phyloP scores from a whole-genome alignment of 2,329 filamentous ascomycete genomes.

The Aspergillus fructus region DNA sequence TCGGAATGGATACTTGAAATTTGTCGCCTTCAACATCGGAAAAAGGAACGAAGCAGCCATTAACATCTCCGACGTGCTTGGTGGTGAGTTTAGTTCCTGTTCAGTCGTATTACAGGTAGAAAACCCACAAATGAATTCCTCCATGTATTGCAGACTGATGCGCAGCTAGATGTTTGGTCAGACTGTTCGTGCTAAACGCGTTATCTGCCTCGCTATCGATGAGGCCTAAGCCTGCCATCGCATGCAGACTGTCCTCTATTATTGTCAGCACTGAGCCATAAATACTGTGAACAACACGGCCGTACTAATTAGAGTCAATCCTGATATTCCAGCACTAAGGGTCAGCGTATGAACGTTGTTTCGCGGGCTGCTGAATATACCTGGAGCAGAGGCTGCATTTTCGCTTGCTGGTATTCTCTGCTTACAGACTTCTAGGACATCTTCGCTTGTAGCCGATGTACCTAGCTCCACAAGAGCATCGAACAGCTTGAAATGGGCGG shows the following conservation, averaged over 20 bases:
- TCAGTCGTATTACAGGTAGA: too few species aligned
- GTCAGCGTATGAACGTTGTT: neutral
- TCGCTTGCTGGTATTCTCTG: neutral
- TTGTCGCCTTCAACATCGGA: constrained; percentile 33
- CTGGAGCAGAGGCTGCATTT: neutral
- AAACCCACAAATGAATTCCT: constrained; percentile 36
- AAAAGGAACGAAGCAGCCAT: constrained; percentile 36
- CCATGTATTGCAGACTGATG: constrained; percentile 37
- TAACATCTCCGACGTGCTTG: constrained; percentile 34
- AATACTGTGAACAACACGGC: too few species aligned
- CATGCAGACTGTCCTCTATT: constrained; percentile 36
- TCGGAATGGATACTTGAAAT: constrained; percentile 38
- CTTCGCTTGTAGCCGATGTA: constrained; percentile 24
- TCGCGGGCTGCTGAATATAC: neutral
- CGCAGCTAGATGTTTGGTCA: constrained; percentile 34
- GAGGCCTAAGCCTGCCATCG: constrained; percentile 37
- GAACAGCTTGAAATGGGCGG: constrained; percentile 37
- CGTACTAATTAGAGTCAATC: neutral
- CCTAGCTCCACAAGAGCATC: constrained; percentile 25
- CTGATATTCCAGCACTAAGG: neutral
- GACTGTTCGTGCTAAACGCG: constrained; percentile 30
- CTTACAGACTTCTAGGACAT: constrained; percentile 26
- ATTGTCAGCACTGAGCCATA: neutral
- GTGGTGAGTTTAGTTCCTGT: neutral
- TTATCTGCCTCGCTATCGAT: constrained; percentile 33